These are phyloP conservation scores for Podospora pseudoanserina DNA, from an alignment of 495 filamentous ascomycete species.

Conservation along the genomic window DNA sequence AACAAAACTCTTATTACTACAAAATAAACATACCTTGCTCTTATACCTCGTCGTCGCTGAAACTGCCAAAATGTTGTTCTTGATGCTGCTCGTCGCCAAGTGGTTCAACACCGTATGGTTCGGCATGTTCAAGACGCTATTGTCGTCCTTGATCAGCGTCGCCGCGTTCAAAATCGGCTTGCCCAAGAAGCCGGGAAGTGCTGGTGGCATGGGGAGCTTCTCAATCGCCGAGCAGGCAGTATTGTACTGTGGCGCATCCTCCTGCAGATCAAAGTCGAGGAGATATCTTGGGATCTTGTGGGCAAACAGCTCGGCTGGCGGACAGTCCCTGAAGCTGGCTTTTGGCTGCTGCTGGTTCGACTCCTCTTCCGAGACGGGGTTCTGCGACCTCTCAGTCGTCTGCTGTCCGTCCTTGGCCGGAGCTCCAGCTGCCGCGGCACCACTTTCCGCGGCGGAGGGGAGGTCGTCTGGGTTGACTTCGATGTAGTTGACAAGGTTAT, in stretches of 20 bases:
- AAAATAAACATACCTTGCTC: conserved; percentile 64
- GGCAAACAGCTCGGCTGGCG: conserved; percentile 50
- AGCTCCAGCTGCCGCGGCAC: conserved; percentile 14
- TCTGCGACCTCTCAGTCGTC: conserved; percentile 27
- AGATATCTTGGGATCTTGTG: conserved; percentile 78
- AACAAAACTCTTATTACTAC: too few species aligned
- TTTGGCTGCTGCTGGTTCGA: conserved; percentile 30
- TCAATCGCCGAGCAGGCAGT: conserved; percentile 65
- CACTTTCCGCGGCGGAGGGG: conserved; percentile 7
- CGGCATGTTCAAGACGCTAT: conserved; percentile 89
- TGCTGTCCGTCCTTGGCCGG: conserved; percentile 29
- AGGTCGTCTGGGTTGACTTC: conserved; percentile 79
- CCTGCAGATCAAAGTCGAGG: conserved; percentile 76
- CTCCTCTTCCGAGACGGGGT: conserved; percentile 34
- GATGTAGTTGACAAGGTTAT: conserved; percentile 95
- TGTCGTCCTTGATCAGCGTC: conserved; percentile 93
- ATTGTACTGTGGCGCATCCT: conserved; percentile 66
- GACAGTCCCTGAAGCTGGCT: conserved; percentile 39
- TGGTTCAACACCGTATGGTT: conserved; percentile 98
- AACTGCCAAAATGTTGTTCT: conserved; percentile 90
- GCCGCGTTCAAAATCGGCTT: conserved; percentile 92
- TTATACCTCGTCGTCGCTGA: conserved; percentile 96
- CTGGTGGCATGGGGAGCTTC: conserved; percentile 76
- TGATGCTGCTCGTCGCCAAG: conserved; percentile 97
- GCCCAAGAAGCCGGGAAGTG: conserved; percentile 83